Evolutionary conservation across 2,329 filamentous ascomycete genomes (phyloP).

Genomic region (Epichloe elymi): DNA sequence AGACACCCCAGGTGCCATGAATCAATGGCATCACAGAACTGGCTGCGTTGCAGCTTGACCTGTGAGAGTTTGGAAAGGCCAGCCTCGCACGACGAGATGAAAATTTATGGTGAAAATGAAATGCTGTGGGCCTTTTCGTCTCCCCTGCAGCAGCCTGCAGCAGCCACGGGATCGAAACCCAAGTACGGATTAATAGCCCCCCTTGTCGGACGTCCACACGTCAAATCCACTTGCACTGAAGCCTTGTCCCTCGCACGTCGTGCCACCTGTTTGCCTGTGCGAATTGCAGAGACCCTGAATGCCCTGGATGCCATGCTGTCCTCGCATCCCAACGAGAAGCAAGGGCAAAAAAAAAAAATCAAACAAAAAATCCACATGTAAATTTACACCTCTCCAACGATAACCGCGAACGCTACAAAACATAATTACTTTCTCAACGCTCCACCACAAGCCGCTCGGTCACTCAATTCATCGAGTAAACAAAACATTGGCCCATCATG

Average conservation of each 20-base stretch:
- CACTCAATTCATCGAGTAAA: background rate
- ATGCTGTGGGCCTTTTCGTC: background rate
- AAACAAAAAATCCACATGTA: background rate
- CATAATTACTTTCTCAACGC: background rate
- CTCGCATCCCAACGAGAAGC: slow-evolving; percentile 1
- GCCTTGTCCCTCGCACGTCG: background rate
- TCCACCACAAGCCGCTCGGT: background rate
- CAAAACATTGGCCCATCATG: slow-evolving; percentile 20
- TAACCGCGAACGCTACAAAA: too few relatives aligned
- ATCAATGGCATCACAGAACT: background rate
- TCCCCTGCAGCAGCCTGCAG: background rate
- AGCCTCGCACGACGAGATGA: background rate
- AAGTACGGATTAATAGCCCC: background rate
- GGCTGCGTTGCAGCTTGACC: background rate
- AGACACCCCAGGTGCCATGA: background rate
- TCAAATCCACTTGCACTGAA: background rate
- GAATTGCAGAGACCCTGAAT: slow-evolving; percentile 5
- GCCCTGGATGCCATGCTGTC: slow-evolving; percentile 5
- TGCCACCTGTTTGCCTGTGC: background rate
- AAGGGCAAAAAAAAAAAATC: background rate
- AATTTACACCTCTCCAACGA: too few relatives aligned
- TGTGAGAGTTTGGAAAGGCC: background rate
- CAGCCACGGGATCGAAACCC: background rate
- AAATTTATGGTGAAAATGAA: background rate
- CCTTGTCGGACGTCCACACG: background rate